phyloP scores from a whole-genome alignment of 805 yeast genomes.

The Myxozyma udenii region DNA sequence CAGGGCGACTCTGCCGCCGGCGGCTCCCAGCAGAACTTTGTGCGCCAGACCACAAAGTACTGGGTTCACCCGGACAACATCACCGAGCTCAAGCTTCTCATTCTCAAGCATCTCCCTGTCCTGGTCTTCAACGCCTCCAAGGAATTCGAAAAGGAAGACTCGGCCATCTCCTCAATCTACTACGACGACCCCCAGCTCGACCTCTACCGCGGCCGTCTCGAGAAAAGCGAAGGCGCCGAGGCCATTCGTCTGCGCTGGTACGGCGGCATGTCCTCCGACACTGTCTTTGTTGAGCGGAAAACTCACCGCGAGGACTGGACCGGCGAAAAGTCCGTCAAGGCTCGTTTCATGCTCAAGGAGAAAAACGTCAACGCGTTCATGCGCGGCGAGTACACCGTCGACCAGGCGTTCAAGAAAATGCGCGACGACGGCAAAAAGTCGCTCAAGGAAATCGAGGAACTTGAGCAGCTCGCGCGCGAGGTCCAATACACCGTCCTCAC shows the following conservation, averaged over 20 bases:
- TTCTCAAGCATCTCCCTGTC: slow-evolving; percentile 93
- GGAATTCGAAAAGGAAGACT: slow-evolving; percentile 91
- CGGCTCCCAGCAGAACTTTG: slow-evolving; percentile 95
- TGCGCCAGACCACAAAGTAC: slow-evolving; percentile 96
- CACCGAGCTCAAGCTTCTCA: slow-evolving; percentile 88
- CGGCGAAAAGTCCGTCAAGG: slow-evolving; percentile 98
- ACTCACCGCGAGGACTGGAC: slow-evolving; percentile 99
- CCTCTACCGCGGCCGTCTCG: slow-evolving; percentile 86
- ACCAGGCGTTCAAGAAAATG: slow-evolving; percentile 87
- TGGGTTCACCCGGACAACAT: slow-evolving; percentile 99
- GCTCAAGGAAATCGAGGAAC: slow-evolving; percentile 78
- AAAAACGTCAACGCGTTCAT: slow-evolving; percentile 82
- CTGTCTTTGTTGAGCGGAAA: slow-evolving; percentile 92
- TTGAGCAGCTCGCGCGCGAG: slow-evolving; percentile 89
- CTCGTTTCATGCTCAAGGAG: slow-evolving; percentile 89
- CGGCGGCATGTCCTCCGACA: slow-evolving; percentile 93
- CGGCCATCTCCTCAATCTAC: slow-evolving; percentile 95
- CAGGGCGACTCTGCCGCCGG: slow-evolving; percentile 97
- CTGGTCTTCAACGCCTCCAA: slow-evolving; percentile 94
- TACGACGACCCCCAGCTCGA: slow-evolving; percentile 88
- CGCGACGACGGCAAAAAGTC: slow-evolving; percentile 90
- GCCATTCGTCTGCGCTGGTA: slow-evolving; percentile 98
- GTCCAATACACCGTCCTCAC: slow-evolving; percentile 86
- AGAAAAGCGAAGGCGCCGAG: slow-evolving; percentile 98
- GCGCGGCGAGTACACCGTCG: slow-evolving; percentile 79